Evolutionary conservation across 2,329 filamentous ascomycete species (phyloP), one percentile per base, ranked within the genome.

Genomic region (Colletotrichum sp.): DNA sequence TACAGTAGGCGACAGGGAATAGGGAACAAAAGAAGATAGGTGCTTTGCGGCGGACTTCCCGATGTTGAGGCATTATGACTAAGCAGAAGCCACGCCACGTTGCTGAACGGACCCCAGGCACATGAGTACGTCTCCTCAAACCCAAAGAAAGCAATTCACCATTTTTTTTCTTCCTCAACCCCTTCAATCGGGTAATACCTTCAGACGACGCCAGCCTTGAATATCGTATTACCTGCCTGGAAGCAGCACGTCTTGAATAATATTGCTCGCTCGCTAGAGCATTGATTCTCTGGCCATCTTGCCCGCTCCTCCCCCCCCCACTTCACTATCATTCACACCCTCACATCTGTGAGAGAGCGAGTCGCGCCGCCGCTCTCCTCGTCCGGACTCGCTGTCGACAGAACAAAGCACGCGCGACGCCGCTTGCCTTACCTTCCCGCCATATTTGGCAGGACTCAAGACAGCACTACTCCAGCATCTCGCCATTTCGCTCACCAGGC

Each of bases 161-260:
- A n/a, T 64, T 43, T 48, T n/a, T 67, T 39, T 36, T 34, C 22
- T 34, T 13, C 48, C 58, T 55, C 72, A 71, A 32, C 69, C 69
- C 36, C 30, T 60, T 66, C 52, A 71, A 25, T 66, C 64, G 62
- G 73, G 73, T 72, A 75, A 75, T 75, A 72, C 73, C 48, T 74
- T 75, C 73, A 72, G 73, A 75, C 73, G 69, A 75, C 73, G 62
- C 62, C 68, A 66, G 72, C 68, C 69, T 72, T 75, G 73, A 76
- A 76, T 62, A 76, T 70, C 71, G 74, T 74, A 74, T 76, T 74
- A 74, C 65, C 70, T 76, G 74, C 74, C 74, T 70, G 74, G 70
- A 69, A 76, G 74, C 74, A 76, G 74, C 64, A 69, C 65, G 52
- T 76, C 48, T 69, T 74, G 70, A 74, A 70, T 70, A 76, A 72